phyloP scores from a whole-genome alignment of 768 basidiomycete species.

The Hemileccinum impolitum region DNA sequence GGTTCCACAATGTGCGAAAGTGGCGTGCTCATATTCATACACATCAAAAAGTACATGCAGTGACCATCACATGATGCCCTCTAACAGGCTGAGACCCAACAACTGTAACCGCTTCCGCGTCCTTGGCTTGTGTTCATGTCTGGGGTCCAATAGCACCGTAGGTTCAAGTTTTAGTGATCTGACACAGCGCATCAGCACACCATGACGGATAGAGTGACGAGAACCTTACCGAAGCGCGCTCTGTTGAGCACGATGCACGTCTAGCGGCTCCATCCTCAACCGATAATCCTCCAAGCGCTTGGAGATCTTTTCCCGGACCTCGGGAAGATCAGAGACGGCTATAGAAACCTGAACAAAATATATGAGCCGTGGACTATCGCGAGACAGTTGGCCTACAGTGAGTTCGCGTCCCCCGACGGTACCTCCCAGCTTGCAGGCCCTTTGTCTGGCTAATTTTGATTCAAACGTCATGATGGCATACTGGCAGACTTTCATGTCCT shows the following conservation, averaged over 20 bases:
- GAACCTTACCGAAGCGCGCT: conserved; percentile 22
- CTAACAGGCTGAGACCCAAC: conserved; percentile 16
- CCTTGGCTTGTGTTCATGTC: not conserved
- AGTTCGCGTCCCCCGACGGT: conserved; percentile 38
- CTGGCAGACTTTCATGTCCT: conserved; percentile 39
- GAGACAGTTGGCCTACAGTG: conserved; percentile 34
- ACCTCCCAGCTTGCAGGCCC: conserved; percentile 42
- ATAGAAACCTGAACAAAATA: conserved; percentile 22
- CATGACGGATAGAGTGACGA: not conserved
- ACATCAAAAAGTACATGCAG: too few relatives aligned
- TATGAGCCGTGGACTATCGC: not conserved
- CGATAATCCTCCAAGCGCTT: conserved; percentile 25
- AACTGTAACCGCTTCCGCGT: conserved; percentile 2
- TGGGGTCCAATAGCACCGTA: conserved; percentile 23
- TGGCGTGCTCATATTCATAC: not conserved
- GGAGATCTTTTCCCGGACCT: conserved; percentile 29
- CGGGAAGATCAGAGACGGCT: conserved; percentile 32
- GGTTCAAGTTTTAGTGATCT: conserved; percentile 28
- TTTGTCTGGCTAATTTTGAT: conserved; percentile 32
- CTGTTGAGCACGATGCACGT: conserved; percentile 19
- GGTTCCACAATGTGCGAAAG: conserved; percentile 5
- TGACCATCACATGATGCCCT: conserved; percentile 18
- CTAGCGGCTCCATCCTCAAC: conserved; percentile 12
- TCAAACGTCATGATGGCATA: conserved; percentile 53
- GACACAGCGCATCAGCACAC: conserved; percentile 5